Conservation (phyloP, 495 filamentous ascomycete genomes). For the Bacidia gigantensis region DNA sequence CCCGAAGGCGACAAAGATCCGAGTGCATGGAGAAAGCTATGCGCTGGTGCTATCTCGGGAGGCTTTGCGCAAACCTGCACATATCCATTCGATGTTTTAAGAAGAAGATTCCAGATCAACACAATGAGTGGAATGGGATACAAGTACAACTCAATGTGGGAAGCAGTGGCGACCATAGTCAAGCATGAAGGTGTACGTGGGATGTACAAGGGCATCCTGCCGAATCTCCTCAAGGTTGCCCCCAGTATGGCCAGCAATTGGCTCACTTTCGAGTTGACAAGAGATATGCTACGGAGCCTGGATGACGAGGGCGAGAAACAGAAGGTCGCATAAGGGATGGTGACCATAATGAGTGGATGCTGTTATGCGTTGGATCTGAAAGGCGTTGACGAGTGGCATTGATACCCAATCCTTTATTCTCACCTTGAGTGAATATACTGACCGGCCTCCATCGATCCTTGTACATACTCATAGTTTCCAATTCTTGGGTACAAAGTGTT, state of each 20-base stretch:
- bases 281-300: conserved; percentile 64
- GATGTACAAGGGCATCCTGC: conserved; percentile 84
- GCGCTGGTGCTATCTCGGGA: conserved; percentile 84
- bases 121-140: conserved; percentile 99
- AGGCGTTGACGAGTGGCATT: not conserved
- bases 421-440: not conserved
- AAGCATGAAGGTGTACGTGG: conserved; percentile 62
- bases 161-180: conserved; percentile 72
- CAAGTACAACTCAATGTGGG: conserved; percentile 73
- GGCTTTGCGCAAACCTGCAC: conserved; percentile 95
- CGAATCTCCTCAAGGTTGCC: conserved; percentile 91
- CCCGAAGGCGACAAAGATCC: conserved; percentile 81
- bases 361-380: not conserved
- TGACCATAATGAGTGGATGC: not conserved
- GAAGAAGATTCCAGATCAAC: conserved; percentile 93
- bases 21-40: conserved; percentile 60
- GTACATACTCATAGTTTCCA: not conserved
- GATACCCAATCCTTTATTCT: not conserved
- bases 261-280: conserved; percentile 87
- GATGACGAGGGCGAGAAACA: conserved; percentile 20
- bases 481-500: not conserved
- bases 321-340: not conserved
- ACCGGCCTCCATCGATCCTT: not conserved
- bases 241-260: conserved; percentile 98
- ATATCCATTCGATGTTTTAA: conserved; percentile 96